Evolutionary conservation across 2,329 filamentous ascomycete genomes (phyloP).

Genomic region (Coniochaeta prunicola): DNA sequence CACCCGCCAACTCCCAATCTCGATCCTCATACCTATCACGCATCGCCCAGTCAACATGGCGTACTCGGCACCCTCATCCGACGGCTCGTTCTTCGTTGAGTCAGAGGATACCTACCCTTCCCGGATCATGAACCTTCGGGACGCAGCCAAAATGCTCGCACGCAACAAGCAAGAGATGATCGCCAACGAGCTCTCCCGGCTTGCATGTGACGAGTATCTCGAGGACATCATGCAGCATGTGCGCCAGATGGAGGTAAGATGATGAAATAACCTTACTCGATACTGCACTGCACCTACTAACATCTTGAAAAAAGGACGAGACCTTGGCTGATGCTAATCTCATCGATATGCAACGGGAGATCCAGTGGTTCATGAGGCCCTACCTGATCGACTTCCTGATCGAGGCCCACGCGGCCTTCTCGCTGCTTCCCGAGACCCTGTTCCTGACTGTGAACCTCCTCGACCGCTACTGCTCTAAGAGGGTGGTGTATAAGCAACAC

Average conservation of each 20-base stretch:
- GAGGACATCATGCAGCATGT: constrained; percentile 93
- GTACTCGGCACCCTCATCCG: constrained; percentile 23
- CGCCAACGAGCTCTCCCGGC: constrained; percentile 78
- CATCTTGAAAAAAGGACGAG: constrained; percentile 45
- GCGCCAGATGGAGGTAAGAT: constrained; percentile 77
- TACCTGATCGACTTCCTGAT: constrained; percentile 97
- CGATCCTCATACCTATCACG: constrained; percentile 1
- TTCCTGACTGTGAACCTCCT: constrained; percentile 95
- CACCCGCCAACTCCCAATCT: constrained; percentile 1
- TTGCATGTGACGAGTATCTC: constrained; percentile 83
- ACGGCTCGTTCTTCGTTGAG: constrained; percentile 50
- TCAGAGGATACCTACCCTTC: constrained; percentile 36
- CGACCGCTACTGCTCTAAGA: constrained; percentile 94
- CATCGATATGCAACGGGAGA: constrained; percentile 98
- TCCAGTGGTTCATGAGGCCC: constrained; percentile 99
- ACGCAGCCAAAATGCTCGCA: constrained; percentile 70
- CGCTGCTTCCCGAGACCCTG: constrained; percentile 86
- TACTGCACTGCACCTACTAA: constrained; percentile 15
- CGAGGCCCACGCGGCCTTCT: constrained; percentile 93
- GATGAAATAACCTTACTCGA: background rate
- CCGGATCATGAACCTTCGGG: constrained; percentile 59
- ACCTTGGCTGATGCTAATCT: constrained; percentile 94
- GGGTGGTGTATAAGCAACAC: constrained; percentile 98
- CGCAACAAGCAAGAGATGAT: constrained; percentile 82
- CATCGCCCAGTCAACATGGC: constrained; percentile 15